Percentiles rank a stretch among this genome's conserved stretches.
Evolutionary conservation across 495 filamentous ascomycete genomes (phyloP).

Genomic region (Darksidea phi): DNA sequence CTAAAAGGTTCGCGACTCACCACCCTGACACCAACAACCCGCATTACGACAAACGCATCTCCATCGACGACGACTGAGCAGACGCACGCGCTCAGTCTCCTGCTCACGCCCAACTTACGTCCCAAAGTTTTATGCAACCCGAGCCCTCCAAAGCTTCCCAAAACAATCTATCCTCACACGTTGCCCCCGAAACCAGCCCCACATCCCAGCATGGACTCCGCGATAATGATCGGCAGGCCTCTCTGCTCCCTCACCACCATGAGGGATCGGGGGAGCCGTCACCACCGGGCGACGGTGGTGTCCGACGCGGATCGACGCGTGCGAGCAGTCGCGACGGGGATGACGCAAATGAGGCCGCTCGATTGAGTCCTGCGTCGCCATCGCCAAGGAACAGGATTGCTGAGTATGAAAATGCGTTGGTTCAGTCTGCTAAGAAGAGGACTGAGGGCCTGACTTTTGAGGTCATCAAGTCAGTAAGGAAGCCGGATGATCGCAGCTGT

Average conservation of each 20-base stretch:
- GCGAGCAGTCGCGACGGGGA: conserved; percentile 21
- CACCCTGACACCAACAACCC: conserved; percentile 10
- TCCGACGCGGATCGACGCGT: not conserved
- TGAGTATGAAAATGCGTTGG: conserved; percentile 69
- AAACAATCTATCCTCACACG: conserved; percentile 49
- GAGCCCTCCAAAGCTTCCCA: conserved; percentile 64
- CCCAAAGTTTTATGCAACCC: conserved; percentile 82
- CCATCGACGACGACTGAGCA: conserved; percentile 23
- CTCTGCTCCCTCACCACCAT: conserved; percentile 25
- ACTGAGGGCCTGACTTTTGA: conserved; percentile 57
- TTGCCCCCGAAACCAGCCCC: conserved; percentile 46
- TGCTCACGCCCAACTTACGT: conserved; percentile 39
- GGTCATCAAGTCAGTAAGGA: conserved; percentile 57
- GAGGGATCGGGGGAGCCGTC: conserved; percentile 21
- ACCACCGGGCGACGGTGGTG: not conserved
- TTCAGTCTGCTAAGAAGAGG: conserved; percentile 48
- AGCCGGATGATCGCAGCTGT: conserved; percentile 47
- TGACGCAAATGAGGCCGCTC: conserved; percentile 27
- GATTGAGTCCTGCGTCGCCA: conserved; percentile 42
- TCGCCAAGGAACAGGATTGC: conserved; percentile 60
- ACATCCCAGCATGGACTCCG: conserved; percentile 74
- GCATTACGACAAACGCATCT: not conserved
- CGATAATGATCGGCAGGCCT: conserved; percentile 45
- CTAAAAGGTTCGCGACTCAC: not conserved
- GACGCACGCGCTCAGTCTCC: conserved; percentile 64